Conservation (phyloP, 2,329 filamentous ascomycete species). For the Cladosporium sp. region DNA sequence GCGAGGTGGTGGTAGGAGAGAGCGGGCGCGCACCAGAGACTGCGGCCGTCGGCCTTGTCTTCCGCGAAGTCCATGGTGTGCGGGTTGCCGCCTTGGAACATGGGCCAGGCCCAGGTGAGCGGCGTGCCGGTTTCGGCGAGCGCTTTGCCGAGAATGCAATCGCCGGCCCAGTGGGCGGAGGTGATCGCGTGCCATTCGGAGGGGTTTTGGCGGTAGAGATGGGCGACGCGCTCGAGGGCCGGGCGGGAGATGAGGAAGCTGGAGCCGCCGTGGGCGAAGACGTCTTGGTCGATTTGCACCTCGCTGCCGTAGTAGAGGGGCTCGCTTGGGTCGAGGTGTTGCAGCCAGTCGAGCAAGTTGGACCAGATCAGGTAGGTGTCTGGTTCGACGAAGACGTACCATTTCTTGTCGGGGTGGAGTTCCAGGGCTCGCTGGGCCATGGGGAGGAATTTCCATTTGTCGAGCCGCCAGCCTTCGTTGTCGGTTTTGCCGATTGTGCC, state of each 20-base stretch:
- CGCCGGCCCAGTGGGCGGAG: slow-evolving; percentile 21
- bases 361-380: slow-evolving; percentile 55
- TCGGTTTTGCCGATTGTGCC: slow-evolving; percentile 6
- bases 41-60: slow-evolving; percentile 6
- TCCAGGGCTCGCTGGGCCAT: slow-evolving; percentile 33
- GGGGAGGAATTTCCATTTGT: slow-evolving; percentile 38
- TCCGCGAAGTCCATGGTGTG: slow-evolving; percentile 23
- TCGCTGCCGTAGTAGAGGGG: slow-evolving; percentile 52
- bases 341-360: slow-evolving; percentile 51
- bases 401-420: slow-evolving; percentile 45
- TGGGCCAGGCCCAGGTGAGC: slow-evolving; percentile 20
- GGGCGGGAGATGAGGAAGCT: slow-evolving; percentile 50
- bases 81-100: slow-evolving; percentile 23
- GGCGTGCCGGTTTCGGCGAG: slow-evolving; percentile 15
- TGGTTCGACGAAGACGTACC: slow-evolving; percentile 57
- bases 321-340: slow-evolving; percentile 43
- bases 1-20: slow-evolving; percentile 22
- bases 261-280: slow-evolving; percentile 51
- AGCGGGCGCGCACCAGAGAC: slow-evolving; percentile 21
- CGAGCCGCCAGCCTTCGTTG: slow-evolving; percentile 26
- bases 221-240: slow-evolving; percentile 42
- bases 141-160: slow-evolving; percentile 19
- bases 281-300: slow-evolving; percentile 46
- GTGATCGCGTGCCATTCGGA: slow-evolving; percentile 32
- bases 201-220: slow-evolving; percentile 38